Conservation (phyloP, 148 eudicot species). For the Cornus suecica region DNA sequence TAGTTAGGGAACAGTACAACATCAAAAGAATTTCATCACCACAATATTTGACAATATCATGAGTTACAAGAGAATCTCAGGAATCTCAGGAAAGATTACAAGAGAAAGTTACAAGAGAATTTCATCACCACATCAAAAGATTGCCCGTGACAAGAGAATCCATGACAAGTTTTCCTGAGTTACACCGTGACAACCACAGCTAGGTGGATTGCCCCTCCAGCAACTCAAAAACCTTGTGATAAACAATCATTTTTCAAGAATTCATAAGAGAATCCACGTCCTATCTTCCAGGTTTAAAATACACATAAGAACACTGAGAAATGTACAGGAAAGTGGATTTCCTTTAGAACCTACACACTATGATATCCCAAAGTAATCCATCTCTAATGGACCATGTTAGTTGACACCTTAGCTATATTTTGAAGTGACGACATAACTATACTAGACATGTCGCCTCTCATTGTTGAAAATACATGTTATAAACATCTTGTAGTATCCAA, state of each 20-base stretch:
- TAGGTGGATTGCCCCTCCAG: no score
- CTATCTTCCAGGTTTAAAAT: not conserved
- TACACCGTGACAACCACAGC: no score
- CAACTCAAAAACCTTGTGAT: not conserved
- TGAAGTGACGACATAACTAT: not conserved
- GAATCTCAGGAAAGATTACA: no score
- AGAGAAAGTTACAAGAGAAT: no score
- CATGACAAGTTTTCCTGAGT: no score
- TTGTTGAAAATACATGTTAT: not conserved
- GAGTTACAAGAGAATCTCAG: no score
- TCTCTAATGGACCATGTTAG: not conserved
- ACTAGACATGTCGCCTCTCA: not conserved
- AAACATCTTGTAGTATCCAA: not conserved
- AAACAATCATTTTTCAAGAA: not conserved
- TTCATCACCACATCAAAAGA: no score
- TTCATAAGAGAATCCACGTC: not conserved
- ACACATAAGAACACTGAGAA: not conserved
- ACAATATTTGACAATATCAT: no score
- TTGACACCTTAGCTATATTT: not conserved
- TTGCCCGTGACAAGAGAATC: no score
- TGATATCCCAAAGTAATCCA: not conserved
- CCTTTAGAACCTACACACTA: not conserved
- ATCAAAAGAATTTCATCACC: no score
- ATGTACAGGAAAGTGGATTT: not conserved
- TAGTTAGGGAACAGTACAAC: no score